These are phyloP conservation scores for Quercus berberidifolia DNA, from an alignment of 306 rosid genomes.

Conservation along the genomic window DNA sequence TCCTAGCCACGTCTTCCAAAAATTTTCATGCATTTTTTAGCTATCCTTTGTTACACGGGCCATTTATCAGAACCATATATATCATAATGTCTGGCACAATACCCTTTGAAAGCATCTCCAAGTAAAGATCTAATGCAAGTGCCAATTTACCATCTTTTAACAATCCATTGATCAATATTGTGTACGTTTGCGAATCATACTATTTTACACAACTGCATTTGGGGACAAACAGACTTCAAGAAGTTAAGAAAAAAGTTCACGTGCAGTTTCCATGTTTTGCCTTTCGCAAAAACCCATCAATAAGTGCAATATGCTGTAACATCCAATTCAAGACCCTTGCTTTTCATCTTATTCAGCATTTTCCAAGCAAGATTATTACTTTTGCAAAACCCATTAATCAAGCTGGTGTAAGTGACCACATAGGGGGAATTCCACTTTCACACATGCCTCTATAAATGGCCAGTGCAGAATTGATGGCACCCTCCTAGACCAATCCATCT, in stretches of 20 bases:
- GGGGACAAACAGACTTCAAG: constrained; percentile 65
- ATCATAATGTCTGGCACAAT: constrained; percentile 50
- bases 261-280: constrained; percentile 64
- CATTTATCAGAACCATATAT: constrained; percentile 50
- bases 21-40: constrained; percentile 55
- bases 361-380: too few species aligned
- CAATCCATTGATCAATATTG: constrained; percentile 58
- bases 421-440: too few species aligned
- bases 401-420: too few species aligned
- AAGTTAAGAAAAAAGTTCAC: constrained; percentile 46
- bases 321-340: constrained; percentile 10
- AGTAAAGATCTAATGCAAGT: constrained; percentile 58
- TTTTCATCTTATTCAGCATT: too few species aligned
- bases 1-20: constrained; percentile 53
- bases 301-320: constrained; percentile 47
- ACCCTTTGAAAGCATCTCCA: constrained; percentile 70
- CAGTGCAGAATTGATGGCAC: too few species aligned
- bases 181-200: constrained; percentile 60
- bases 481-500: too few species aligned
- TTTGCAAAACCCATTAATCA: too few species aligned
- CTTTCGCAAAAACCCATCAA: constrained; percentile 60
- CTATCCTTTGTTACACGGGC: constrained; percentile 59
- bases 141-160: constrained; percentile 51
- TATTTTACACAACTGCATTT: constrained; percentile 54
- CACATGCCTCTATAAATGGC: too few species aligned